These are phyloP conservation scores for Mycena epipterygia DNA, from an alignment of 768 basidiomycete genomes.

Conservation along the genomic window DNA sequence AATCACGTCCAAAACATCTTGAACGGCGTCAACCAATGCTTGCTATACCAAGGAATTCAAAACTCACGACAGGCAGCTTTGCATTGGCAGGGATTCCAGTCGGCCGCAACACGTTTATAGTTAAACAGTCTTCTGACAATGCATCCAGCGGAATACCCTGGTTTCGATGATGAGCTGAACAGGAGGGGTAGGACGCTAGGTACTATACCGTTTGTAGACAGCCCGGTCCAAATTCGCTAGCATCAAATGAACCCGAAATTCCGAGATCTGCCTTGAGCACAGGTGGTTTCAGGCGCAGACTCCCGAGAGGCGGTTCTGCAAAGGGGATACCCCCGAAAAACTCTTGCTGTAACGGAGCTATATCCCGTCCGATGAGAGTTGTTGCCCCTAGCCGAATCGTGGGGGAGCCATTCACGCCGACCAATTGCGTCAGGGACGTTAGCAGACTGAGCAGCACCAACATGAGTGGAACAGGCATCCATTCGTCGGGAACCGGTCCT, in stretches of 20 bases:
- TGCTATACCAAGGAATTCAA: too few species aligned
- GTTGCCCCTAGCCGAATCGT: constrained; percentile 54
- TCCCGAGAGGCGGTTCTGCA: constrained; percentile 67
- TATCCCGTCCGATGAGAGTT: constrained; percentile 52
- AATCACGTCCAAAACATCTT: constrained; percentile 36
- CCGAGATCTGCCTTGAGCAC: constrained; percentile 57
- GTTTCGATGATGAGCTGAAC: not conserved
- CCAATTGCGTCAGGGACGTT: not conserved
- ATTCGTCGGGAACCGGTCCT: too few species aligned
- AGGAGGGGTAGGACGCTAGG: not conserved
- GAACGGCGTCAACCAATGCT: not conserved
- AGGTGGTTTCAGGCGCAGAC: constrained; percentile 60
- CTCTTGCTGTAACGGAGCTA: constrained; percentile 44
- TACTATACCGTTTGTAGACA: constrained; percentile 62
- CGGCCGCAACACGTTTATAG: constrained; percentile 71
- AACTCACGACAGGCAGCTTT: constrained; percentile 48
- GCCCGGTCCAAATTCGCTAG: constrained; percentile 60
- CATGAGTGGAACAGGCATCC: not conserved
- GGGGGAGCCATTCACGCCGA: not conserved
- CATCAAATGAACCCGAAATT: constrained; percentile 55
- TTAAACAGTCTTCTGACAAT: constrained; percentile 72
- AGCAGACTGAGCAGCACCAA: not conserved
- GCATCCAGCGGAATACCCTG: constrained; percentile 49
- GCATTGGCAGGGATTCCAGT: constrained; percentile 46
- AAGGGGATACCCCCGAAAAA: constrained; percentile 71